Percentiles rank a stretch among this genome's conserved stretches.
Evolutionary conservation across 148 eudicot genomes (phyloP).

Genomic region (Salicornia ramosissima): DNA sequence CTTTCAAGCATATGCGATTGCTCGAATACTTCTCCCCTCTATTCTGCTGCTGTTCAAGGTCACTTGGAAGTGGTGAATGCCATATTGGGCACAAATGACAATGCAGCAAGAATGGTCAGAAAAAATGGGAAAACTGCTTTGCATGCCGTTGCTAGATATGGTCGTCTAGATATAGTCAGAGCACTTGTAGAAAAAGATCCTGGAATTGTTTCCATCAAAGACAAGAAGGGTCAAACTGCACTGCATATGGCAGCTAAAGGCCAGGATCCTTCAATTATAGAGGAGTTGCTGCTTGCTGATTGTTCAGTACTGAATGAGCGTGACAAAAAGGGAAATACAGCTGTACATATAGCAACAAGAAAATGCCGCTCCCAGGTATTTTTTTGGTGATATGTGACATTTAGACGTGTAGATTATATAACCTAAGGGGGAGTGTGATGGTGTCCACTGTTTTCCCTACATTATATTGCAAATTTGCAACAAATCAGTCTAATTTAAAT

Average conservation of each 20-base stretch:
- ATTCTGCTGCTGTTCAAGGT: constrained; percentile 72
- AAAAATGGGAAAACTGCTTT: constrained; percentile 92
- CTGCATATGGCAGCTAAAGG: constrained; percentile 96
- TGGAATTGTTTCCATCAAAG: constrained; percentile 62
- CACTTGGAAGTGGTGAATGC: constrained; percentile 75
- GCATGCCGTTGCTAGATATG: constrained; percentile 78
- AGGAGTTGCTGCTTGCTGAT: constrained; percentile 72
- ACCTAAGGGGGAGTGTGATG: too few relatives aligned
- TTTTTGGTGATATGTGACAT: not conserved
- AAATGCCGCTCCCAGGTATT: constrained; percentile 79
- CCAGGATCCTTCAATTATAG: constrained; percentile 62
- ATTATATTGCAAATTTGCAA: too few relatives aligned
- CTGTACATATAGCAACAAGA: constrained; percentile 78
- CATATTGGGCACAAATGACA: constrained; percentile 56
- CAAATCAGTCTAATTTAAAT: too few relatives aligned
- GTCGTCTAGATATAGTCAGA: constrained; percentile 52
- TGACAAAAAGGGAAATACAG: constrained; percentile 88
- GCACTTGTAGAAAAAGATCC: constrained; percentile 59
- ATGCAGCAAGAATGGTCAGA: constrained; percentile 51
- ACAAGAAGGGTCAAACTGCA: constrained; percentile 91
- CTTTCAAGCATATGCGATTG: constrained; percentile 63
- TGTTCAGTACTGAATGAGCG: constrained; percentile 71
- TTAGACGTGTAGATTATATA: not conserved
- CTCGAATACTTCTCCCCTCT: constrained; percentile 75
- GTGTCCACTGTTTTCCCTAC: too few relatives aligned